These are phyloP conservation scores for Neofusicoccum laricinum DNA, from an alignment of 2,329 filamentous ascomycete genomes.

Conservation along the genomic window DNA sequence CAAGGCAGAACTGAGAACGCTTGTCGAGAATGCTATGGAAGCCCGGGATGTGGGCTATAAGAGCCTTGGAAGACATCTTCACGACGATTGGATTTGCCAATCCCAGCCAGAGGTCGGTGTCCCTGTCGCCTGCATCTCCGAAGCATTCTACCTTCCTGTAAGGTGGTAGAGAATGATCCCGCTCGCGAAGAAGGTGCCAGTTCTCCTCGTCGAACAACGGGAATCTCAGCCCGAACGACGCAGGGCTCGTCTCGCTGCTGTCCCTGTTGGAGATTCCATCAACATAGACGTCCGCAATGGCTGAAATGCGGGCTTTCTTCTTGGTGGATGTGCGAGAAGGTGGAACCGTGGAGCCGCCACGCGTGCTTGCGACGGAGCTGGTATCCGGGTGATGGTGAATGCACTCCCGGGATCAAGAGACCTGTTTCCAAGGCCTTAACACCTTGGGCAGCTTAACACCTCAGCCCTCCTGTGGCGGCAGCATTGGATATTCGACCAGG, in stretches of 20 bases:
- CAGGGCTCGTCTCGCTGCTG: not conserved
- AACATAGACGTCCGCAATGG: too few species aligned
- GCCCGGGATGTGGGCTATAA: not conserved
- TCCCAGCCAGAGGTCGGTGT: not conserved
- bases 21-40: not conserved
- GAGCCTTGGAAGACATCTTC: not conserved
- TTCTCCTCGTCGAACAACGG: not conserved
- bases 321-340: too few species aligned
- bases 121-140: not conserved
- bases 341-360: not conserved
- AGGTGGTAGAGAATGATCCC: not conserved
- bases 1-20: not conserved
- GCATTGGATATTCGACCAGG: too few species aligned
- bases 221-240: not conserved
- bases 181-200: not conserved
- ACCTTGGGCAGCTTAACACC: too few species aligned
- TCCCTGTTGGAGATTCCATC: not conserved
- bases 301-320: too few species aligned
- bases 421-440: too few species aligned
- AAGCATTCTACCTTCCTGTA: not conserved
- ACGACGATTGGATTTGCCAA: not conserved
- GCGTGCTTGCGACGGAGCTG: not conserved
- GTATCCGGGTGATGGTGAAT: not conserved
- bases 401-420: too few species aligned
- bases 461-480: too few species aligned